A percentile compares a stretch with the other conserved stretches of the same genome.
These are phyloP conservation scores for Saturnispora quitensis DNA, from an alignment of 805 yeast genomes.

Conservation along the genomic window DNA sequence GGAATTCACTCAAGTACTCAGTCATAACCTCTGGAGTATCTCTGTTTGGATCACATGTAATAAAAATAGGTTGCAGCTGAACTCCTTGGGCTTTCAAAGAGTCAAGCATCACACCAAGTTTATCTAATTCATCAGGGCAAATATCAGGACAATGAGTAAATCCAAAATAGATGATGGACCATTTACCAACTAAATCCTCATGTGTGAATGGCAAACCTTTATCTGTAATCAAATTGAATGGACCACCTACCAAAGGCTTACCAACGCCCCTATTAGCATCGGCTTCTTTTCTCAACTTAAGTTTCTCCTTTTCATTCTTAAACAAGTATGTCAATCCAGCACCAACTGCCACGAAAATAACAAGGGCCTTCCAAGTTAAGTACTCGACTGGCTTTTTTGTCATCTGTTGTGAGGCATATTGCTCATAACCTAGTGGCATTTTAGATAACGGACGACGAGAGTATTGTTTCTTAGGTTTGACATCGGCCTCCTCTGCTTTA, in stretches of 20 bases:
- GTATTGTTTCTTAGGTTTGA: neutral
- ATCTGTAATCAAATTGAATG: constrained; percentile 64
- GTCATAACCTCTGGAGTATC: constrained; percentile 81
- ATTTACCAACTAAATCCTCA: constrained; percentile 65
- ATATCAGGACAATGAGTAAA: constrained; percentile 98
- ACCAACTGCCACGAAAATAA: constrained; percentile 59
- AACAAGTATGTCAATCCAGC: constrained; percentile 65
- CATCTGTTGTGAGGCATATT: constrained; percentile 23
- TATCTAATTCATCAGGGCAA: constrained; percentile 96
- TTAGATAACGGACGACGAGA: constrained; percentile 60
- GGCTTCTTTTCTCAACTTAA: constrained; percentile 67
- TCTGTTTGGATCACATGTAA: constrained; percentile 95
- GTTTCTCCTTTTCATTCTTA: constrained; percentile 63
- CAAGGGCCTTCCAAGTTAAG: constrained; percentile 78
- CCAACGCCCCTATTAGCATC: constrained; percentile 85
- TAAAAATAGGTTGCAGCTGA: constrained; percentile 74
- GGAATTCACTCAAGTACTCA: constrained; percentile 81
- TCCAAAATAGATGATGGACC: constrained; percentile 86
- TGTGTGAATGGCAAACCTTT: constrained; percentile 70
- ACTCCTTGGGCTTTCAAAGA: constrained; percentile 50
- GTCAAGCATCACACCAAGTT: constrained; percentile 65
- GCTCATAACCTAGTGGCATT: constrained; percentile 58
- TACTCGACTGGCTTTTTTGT: constrained; percentile 47
- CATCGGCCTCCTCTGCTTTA: neutral
- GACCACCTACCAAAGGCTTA: constrained; percentile 88